Base-by-base conservation (phyloP, 2,329 filamentous ascomycete genomes). In the Aspergillus fumigatus region DNA sequence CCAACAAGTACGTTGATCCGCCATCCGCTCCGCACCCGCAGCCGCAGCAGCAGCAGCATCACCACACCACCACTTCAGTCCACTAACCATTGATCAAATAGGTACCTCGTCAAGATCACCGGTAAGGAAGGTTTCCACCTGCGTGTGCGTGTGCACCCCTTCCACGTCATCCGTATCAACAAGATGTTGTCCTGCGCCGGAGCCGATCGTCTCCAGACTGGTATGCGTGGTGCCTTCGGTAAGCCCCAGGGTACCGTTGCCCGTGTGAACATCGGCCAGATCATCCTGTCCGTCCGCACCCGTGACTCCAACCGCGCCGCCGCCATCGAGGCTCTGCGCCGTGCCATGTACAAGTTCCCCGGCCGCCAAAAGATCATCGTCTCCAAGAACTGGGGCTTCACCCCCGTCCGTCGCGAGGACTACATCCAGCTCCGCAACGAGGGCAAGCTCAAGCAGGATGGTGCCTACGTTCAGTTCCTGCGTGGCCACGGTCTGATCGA, bases 351-450 rank as follows among this genome's bases (percentile, higher is more conserved):
- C 91, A 99, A 97, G 89, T 99, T 99, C 90, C 94, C 94, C 70
- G 94, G 94, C 80, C 93, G 94, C 83, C 94, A 99, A 87, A 99
- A 99, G 92, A 97, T 99, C 84, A 97, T 99, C 75, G 88, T 97
- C 83, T 95, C 90, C 85, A 99, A 97, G 92, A 99, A 99, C 88
- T 99, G 94, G 94, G 94, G 94, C 71, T 99, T 99, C 90, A 99
- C 94, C 64, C 92, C 92, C 77, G 90, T 99, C 73, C 89, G 91
- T 75, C 92, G 94, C 73, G 94, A 97, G 71, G 94, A 99, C 80
- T 99, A 97, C 84, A 84, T 96, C 77, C 86, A 92, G 80, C 90
- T 93, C 84, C 95, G 96, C 87, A 85, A 91, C 77, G 89, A 88
- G 74, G 94, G 94, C 77, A 88, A 87, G 77, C 88, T 99, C 82